These are phyloP conservation scores for Puccinia hordei DNA, from an alignment of 1,284 basidiomycete genomes.

Conservation along the genomic window DNA sequence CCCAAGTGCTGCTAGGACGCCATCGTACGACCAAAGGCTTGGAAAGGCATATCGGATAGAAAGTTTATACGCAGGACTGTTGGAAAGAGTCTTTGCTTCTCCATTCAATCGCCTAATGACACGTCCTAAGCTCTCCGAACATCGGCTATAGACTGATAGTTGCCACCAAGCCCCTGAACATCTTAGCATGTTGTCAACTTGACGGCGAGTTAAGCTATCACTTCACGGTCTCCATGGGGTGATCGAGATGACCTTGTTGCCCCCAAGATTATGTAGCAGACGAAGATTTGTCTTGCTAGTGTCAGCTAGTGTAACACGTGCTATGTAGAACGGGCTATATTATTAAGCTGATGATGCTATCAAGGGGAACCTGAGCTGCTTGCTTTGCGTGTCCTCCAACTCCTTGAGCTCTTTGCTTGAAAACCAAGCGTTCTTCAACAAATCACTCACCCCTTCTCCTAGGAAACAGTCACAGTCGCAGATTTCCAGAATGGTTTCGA, in stretches of 20 bases:
- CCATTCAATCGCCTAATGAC: neutral
- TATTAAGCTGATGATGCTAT: neutral
- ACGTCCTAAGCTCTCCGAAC: neutral
- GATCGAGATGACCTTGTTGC: neutral
- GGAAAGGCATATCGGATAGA: too few relatives aligned
- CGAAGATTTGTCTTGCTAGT: neutral
- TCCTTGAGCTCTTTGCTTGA: too few relatives aligned
- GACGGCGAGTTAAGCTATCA: neutral
- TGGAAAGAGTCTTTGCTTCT: conserved; percentile 10
- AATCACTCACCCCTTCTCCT: too few relatives aligned
- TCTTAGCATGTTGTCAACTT: neutral
- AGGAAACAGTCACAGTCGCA: neutral
- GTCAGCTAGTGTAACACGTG: neutral
- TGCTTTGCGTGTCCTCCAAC: too few relatives aligned
- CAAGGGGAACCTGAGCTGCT: neutral
- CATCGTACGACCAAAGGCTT: too few relatives aligned
- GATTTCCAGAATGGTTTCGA: neutral
- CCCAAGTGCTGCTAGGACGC: too few relatives aligned
- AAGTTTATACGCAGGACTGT: too few relatives aligned
- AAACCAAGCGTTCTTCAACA: too few relatives aligned
- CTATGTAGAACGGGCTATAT: neutral
- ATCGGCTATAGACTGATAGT: neutral
- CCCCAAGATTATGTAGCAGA: neutral
- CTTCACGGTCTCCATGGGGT: neutral
- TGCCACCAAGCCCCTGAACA: neutral